Evolutionary conservation across 2,329 filamentous ascomycete species (phyloP), one percentile per base, ranked within the genome.

Genomic region (Drechslerella dactyloides): DNA sequence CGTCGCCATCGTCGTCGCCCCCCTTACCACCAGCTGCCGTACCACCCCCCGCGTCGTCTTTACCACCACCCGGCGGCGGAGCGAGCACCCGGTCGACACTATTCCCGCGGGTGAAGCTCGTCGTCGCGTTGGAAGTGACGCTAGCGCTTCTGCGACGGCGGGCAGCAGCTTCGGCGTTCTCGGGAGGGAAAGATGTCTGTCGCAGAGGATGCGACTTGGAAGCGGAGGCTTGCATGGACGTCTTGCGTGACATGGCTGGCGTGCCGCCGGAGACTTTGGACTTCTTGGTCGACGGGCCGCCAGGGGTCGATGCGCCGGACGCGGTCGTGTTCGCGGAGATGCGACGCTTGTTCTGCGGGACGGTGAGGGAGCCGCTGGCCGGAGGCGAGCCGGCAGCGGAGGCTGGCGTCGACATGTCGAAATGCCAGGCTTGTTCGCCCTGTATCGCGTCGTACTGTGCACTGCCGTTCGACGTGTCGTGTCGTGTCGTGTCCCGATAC

Each of bases 161-260:
- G n/a, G 0, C 77, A 80, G 19, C 78, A 80, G 78, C 84, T 85
- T 70, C 73, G 35, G 79, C 80, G 60, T 85, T 82, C 68, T 87
- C 88, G 24, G 90, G 89, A 0, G 90, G 89, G 77, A 92, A 94
- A 0, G 90, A 91, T 2, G 91, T 93, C 77, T 92, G 89, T 42
- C 90, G 89, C 1, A 94, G 85, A 1, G 89, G 89, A 74, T 91
- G 89, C 0, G 13, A 78, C 77, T 65, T 64, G 6, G 85, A 85
- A 7, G 83, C 80, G 24, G 83, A 81, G 2, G 87, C 87, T 74
- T 87, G 82, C 73, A 80, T 84, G 11, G 88, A 91, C 4, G 87
- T 84, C 78, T 93, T 93, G 77, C 90, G 88, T 24, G 69, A 73
- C 4, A 68, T 52, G 15, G 69, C 53, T 5, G 69, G 62, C 5